Evolutionary conservation across 257 asterid genomes (phyloP).

Genomic region (Scutellaria minor): DNA sequence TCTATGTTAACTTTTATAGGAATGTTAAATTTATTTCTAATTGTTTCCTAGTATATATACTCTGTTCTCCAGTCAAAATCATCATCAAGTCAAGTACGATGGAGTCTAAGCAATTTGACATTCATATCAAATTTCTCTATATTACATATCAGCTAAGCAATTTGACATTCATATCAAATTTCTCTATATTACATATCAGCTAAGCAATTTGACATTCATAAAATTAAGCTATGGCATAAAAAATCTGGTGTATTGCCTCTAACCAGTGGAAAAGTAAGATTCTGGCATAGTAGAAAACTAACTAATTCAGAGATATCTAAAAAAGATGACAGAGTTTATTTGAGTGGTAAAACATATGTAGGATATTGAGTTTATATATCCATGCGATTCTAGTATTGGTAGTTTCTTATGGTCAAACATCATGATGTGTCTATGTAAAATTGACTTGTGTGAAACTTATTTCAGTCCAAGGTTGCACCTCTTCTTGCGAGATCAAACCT

Average conservation of each 20-base stretch:
- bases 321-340: not conserved
- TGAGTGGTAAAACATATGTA: not conserved
- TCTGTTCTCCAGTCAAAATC: constrained; percentile 7
- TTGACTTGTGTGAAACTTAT: constrained; percentile 35
- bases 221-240: constrained; percentile 21
- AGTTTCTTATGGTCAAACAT: constrained; percentile 23
- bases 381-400: constrained; percentile 12
- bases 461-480: constrained; percentile 77
- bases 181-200: constrained; percentile 1
- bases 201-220: constrained; percentile 9
- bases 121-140: too few relatives aligned
- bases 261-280: constrained; percentile 2
- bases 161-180: too few relatives aligned
- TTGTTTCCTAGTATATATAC: constrained; percentile 11
- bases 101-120: too few relatives aligned
- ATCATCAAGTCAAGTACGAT: constrained; percentile 7
- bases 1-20: not conserved
- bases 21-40: not conserved
- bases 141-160: constrained; percentile 10
- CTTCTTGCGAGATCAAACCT: constrained; percentile 97
- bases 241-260: not conserved
- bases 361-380: constrained; percentile 13
- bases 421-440: constrained; percentile 26
- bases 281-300: not conserved
- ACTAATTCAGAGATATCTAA: constrained; percentile 7